Evolutionary conservation across 164 flowering plant genomes (phyloP).

Genomic region (Magnolia changhungtana): DNA sequence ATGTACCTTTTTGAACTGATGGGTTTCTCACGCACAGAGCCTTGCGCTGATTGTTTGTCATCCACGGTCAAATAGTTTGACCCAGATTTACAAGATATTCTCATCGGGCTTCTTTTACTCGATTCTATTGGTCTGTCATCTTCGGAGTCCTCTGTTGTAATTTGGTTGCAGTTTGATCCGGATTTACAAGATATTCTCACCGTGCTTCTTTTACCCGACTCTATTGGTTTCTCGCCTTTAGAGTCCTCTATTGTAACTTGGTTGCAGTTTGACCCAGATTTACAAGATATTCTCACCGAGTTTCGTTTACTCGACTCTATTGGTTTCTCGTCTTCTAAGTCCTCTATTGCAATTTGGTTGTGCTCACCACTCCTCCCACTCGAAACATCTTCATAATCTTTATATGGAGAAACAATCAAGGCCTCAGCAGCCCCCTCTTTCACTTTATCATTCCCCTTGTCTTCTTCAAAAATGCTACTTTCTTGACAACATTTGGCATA

Average conservation of each 20-base stretch:
- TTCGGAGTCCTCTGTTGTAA: no score
- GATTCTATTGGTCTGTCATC: no score
- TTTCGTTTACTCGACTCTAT: neutral
- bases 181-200: no score
- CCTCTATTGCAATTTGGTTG: no score
- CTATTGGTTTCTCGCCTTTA: neutral
- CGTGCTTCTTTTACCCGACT: no score
- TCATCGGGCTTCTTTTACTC: neutral
- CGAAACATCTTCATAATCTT: neutral
- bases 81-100: neutral
- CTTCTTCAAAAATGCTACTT: neutral
- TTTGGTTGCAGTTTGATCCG: no score
- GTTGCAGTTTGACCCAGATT: no score
- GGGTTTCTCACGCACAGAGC: neutral
- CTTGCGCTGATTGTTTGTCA: no score
- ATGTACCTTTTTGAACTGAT: neutral
- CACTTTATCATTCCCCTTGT: neutral
- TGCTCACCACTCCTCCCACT: no score
- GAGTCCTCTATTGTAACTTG: neutral
- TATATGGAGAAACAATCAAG: neutral
- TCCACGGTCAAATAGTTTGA: no score
- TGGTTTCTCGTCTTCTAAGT: no score
- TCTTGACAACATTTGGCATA: constrained; percentile 16
- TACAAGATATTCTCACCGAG: neutral
- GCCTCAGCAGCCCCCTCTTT: neutral